Evolutionary conservation across 805 yeast genomes (phyloP), one percentile per base, ranked within the genome.

Genomic region (Zygotorulaspora danielsina): DNA sequence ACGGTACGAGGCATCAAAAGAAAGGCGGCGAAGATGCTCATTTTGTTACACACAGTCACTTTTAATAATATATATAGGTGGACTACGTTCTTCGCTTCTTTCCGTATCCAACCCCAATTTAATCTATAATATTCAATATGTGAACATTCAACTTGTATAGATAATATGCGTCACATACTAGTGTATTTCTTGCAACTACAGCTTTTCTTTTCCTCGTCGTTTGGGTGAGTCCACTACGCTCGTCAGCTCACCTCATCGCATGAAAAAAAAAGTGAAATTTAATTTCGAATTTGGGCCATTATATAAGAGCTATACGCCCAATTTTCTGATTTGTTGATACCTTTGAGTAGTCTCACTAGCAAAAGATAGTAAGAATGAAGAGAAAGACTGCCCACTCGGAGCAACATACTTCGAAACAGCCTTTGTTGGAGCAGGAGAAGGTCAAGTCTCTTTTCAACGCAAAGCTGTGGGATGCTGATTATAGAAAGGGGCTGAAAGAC

Each of bases 401-500:
- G 16, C 29, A 41, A 6, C 37, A 44, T 32, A 38, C 42, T 22
- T 44, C 39, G 29, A 55, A 54, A 27, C 56, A 49, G 28, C 32
- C 45, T 16, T 32, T 45, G 8, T 31, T 53, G 20, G 61, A 59
- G 45, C 59, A 54, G n/a, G 59, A 54, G 17, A 58, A 57, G 36
- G 44, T 74, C 19, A 57, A 61, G 21, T 49, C 61, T 16, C 67
- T 67, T 34, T 75, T 79, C 55, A 74, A 72, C 39, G 50, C 60
- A 11, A 67, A 74, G 40, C 64, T 79, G 11, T 79, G 81, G 70
- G 59, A 65, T 18, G 50, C 56, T 1, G 45, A 62, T 2, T 74
- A 71, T 48, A 65, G 63, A 49, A 47, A 54, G 3, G 48, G 55
- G 1, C 54, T 84, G 38, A 65, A 66, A 39, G 40, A 64, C 2